These are phyloP conservation scores for Hortaea werneckii DNA, from an alignment of 2,329 filamentous ascomycete species.

Conservation along the genomic window DNA sequence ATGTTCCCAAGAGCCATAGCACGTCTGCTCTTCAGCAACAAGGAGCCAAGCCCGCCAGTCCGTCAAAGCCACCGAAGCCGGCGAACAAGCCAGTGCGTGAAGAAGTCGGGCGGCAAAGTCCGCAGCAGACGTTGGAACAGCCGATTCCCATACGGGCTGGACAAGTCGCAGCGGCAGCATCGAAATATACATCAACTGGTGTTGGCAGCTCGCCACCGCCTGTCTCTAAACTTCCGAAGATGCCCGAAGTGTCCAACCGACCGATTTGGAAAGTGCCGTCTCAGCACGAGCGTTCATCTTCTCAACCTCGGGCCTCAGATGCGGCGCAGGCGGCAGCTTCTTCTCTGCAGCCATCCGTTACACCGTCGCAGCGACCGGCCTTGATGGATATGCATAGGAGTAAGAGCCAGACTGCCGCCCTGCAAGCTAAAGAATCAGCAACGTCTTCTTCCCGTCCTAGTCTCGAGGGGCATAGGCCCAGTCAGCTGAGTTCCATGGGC, in stretches of 20 bases:
- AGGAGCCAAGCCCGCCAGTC: too few species aligned
- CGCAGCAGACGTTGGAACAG: too few species aligned
- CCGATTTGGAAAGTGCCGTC: slow-evolving; percentile 47
- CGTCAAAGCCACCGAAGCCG: too few species aligned
- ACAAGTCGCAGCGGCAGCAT: slow-evolving; percentile 23
- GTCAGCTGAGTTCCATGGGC: slow-evolving; percentile 31
- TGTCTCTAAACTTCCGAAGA: slow-evolving; percentile 30
- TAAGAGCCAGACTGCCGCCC: slow-evolving; percentile 39
- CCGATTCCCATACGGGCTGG: too few species aligned
- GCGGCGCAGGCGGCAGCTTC: slow-evolving; percentile 26
- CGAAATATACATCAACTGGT: slow-evolving; percentile 51
- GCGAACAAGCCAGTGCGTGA: too few species aligned
- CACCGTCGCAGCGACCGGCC: slow-evolving; percentile 28
- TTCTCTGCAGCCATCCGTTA: slow-evolving; percentile 27
- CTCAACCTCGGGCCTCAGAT: slow-evolving; percentile 38
- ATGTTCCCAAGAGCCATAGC: too few species aligned
- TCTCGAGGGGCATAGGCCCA: slow-evolving; percentile 59
- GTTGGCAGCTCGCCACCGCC: slow-evolving; percentile 33
- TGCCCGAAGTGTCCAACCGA: slow-evolving; percentile 5
- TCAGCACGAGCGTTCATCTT: slow-evolving; percentile 37
- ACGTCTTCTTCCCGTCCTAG: slow-evolving; percentile 55
- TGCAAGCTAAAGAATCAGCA: slow-evolving; percentile 36
- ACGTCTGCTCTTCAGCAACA: too few species aligned
- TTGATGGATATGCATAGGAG: slow-evolving; percentile 37
- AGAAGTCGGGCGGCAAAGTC: too few species aligned